phyloP scores from a whole-genome alignment of 768 basidiomycete species.

The Tricholoma saponaceum region DNA sequence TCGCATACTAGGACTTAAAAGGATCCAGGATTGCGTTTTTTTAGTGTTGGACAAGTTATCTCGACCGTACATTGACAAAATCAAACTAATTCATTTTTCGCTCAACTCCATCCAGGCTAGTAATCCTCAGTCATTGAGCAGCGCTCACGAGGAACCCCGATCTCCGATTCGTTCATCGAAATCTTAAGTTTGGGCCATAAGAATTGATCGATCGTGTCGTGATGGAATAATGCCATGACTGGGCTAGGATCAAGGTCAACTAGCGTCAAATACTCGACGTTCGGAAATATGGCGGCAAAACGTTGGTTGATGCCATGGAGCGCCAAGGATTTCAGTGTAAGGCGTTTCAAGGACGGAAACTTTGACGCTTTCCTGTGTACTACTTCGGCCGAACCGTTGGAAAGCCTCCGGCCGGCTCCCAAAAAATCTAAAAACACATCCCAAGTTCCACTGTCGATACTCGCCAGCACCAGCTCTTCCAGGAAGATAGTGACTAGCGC shows the following conservation, averaged over 20 bases:
- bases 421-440: background rate
- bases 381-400: background rate
- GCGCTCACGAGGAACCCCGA: background rate
- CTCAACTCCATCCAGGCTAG: too few species aligned
- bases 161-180: background rate
- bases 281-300: background rate
- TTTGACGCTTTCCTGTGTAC: background rate
- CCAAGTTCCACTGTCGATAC: background rate
- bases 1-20: constrained; percentile 39
- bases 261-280: background rate
- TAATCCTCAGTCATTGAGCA: background rate
- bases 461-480: background rate
- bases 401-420: background rate
- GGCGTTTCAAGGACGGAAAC: background rate
- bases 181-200: background rate
- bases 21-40: background rate
- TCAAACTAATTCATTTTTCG: too few species aligned
- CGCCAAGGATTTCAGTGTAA: background rate
- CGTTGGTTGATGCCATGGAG: background rate
- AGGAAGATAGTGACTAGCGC: background rate
- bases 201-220: background rate
- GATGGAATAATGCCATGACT: background rate
- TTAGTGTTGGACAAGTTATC: too few species aligned
- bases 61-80: too few species aligned
- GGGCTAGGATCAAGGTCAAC: background rate